Base-by-base conservation (phyloP, 2,329 filamentous ascomycete genomes). In the Talaromyces sp. region DNA sequence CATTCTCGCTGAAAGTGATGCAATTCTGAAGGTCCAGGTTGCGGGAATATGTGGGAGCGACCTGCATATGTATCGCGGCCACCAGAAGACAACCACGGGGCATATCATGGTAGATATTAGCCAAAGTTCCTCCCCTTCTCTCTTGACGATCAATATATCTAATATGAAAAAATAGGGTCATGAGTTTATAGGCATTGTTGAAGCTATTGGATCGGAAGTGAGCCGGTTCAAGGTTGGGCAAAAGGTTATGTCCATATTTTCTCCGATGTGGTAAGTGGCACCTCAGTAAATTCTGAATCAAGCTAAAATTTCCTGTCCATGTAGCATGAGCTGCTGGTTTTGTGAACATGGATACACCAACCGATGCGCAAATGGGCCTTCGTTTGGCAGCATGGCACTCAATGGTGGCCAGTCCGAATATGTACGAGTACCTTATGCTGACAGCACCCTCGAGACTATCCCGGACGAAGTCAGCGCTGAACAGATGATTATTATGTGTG, bases 41-140 rank as follows among this genome's bases (percentile, higher is more conserved):
- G 89, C 90, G 24, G 91, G 89, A 8, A 80, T 96, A 32, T 96
- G 91, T 71, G 91, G 91, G 71, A 91, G 84, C 66, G 91, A 96
- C 71, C 81, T 96, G 32, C 91, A 96, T 74, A 86, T 90, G 61
- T 96, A 87, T 76, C 87, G 91, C 41, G 91, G 91, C 26, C 88
- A 90, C 67, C 58, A 60, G 26, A 59, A 62, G 41, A 60, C 54
- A 7, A 56, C 59, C 19, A 58, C 58, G 85, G 0, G 81, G 76
- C 58, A 85, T 84, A 81, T 85, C 24, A 46, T 56, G 53, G 55
- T 56, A 46, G 9, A 43, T 32, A 19, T 11, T 21, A 55, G 4
- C 27, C n/a, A 31, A 43, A 13, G 10, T 31, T 9, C 29, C 14
- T 31, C 27, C 5, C 35, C 14, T 38, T 38, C 14, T n/a, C 24